phyloP scores from a whole-genome alignment of 257 asterid genomes.

The Fraxinus cuspidata region DNA sequence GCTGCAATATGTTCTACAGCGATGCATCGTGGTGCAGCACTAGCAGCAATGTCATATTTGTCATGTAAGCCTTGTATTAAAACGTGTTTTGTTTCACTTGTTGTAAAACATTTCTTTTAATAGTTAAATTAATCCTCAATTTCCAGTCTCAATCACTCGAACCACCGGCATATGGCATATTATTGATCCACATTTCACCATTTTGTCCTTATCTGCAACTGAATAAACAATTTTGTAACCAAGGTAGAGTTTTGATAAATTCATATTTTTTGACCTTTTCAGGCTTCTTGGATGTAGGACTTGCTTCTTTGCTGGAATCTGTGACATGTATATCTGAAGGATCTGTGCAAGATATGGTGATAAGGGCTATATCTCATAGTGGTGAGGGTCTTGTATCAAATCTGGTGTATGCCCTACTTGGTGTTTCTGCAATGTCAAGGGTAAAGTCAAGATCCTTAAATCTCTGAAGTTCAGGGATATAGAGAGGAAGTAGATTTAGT shows the following conservation, averaged over 20 bases:
- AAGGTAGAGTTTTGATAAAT: conserved; percentile 12
- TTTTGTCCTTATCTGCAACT: neutral
- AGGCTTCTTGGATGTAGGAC: conserved; percentile 81
- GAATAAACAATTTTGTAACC: conserved; percentile 8
- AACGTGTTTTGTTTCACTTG: neutral
- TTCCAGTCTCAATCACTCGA: neutral
- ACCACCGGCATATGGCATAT: conserved; percentile 7
- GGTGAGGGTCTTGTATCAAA: conserved; percentile 84
- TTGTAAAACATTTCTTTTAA: neutral
- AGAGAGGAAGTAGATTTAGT: neutral
- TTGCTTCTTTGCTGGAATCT: conserved; percentile 58
- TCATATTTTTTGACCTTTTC: conserved; percentile 23
- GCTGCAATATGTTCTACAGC: conserved; percentile 92
- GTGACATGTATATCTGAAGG: conserved; percentile 52
- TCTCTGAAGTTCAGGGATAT: conserved; percentile 18
- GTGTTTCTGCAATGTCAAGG: conserved; percentile 94
- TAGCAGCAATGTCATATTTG: conserved; percentile 86
- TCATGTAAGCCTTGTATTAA: conserved; percentile 53
- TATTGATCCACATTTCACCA: neutral
- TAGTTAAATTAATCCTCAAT: conserved; percentile 4
- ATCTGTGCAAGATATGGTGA: conserved; percentile 62
- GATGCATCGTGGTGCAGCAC: conserved; percentile 93
- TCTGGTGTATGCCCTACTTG: conserved; percentile 86
- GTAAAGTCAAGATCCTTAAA: conserved; percentile 48
- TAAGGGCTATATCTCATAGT: conserved; percentile 63